These are phyloP conservation scores for Hydnomerulius pinastri DNA, from an alignment of 768 basidiomycete species.

Conservation along the genomic window DNA sequence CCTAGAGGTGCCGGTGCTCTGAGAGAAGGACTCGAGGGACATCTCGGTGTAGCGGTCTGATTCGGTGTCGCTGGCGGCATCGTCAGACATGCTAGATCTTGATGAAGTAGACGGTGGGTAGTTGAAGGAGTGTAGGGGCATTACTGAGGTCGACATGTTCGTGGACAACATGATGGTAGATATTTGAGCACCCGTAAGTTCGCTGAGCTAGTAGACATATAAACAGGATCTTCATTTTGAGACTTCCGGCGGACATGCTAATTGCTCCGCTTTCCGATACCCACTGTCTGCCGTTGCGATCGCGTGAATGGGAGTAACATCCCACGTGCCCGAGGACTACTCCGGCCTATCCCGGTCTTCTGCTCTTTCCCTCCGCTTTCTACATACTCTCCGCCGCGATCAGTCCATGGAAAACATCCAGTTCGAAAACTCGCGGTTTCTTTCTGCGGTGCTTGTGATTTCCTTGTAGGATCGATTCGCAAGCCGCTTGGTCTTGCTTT, in stretches of 20 bases:
- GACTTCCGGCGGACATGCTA: conserved; percentile 34
- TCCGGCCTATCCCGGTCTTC: neutral
- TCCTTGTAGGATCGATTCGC: neutral
- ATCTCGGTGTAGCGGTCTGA: conserved; percentile 47
- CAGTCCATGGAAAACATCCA: no score
- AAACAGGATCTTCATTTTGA: conserved; percentile 21
- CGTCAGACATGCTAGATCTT: conserved; percentile 35
- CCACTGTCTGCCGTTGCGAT: conserved; percentile 20
- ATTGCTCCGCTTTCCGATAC: conserved; percentile 30
- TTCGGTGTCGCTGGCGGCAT: conserved; percentile 46
- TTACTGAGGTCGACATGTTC: conserved; percentile 13
- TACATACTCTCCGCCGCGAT: no score
- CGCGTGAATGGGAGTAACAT: conserved; percentile 24
- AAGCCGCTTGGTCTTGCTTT: neutral
- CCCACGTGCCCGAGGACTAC: conserved; percentile 25
- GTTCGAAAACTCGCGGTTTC: no score
- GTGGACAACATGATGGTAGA: conserved; percentile 7
- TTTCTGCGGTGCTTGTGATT: no score
- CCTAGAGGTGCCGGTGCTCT: conserved; percentile 46
- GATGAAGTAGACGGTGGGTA: conserved; percentile 8
- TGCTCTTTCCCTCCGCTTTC: neutral
- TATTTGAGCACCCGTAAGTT: conserved; percentile 1
- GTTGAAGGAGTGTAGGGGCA: conserved; percentile 12
- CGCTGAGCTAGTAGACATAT: conserved; percentile 16
- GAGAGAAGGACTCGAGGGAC: conserved; percentile 41